These are phyloP conservation scores for Adansonia madagascariensis DNA, from an alignment of 441 rosid genomes.

Conservation along the genomic window DNA sequence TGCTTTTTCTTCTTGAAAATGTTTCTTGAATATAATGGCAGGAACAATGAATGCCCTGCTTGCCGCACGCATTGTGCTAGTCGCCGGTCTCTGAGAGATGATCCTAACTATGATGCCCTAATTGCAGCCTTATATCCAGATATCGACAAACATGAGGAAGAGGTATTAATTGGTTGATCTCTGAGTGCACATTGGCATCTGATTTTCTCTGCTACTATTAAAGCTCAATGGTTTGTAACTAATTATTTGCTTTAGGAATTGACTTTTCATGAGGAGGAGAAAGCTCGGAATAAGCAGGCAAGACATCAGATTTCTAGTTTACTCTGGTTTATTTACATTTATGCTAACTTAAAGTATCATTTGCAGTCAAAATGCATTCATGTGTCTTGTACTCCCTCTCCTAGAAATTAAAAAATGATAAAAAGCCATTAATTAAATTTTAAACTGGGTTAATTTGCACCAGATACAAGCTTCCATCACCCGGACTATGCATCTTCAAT, in stretches of 20 bases:
- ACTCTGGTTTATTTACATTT: neutral
- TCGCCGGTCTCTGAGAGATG: constrained; percentile 63
- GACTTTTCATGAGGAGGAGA: constrained; percentile 74
- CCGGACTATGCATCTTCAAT: constrained; percentile 55
- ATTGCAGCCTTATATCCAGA: constrained; percentile 56
- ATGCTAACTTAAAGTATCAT: neutral
- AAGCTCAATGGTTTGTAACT: neutral
- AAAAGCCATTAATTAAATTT: neutral
- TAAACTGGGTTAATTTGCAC: constrained; percentile 26
- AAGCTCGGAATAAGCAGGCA: constrained; percentile 66
- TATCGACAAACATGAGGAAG: constrained; percentile 56
- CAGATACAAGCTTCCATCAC: constrained; percentile 77
- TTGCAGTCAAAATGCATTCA: neutral
- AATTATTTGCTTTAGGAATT: constrained; percentile 49
- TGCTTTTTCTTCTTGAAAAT: constrained; percentile 17
- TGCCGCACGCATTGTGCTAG: constrained; percentile 70
- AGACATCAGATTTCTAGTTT: constrained; percentile 8
- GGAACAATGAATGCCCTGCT: constrained; percentile 63
- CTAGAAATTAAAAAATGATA: neutral
- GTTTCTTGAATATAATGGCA: constrained; percentile 33
- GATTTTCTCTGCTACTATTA: neutral
- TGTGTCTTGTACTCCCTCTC: neutral
- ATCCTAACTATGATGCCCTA: constrained; percentile 56
- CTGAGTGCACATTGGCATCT: neutral
- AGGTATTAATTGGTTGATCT: constrained; percentile 41